A percentile compares a stretch with the other conserved stretches of the same genome.
Conservation (phyloP, 2,329 filamentous ascomycete species). For the Aspergillus tubingensis region DNA sequence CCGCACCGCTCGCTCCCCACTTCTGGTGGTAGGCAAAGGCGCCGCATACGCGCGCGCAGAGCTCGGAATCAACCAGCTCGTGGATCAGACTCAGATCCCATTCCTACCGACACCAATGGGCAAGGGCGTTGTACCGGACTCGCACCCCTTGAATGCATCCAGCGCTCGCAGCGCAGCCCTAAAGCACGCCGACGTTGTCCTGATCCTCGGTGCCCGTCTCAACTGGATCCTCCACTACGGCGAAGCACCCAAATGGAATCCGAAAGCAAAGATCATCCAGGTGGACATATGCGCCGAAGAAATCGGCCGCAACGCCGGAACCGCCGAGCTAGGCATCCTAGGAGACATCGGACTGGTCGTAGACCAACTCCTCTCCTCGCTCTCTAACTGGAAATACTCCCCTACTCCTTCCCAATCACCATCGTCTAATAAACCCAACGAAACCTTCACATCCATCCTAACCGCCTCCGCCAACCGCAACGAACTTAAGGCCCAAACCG, state of each 20-base stretch:
- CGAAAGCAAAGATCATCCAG: slow-evolving; percentile 55
- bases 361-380: slow-evolving; percentile 46
- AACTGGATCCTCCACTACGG: slow-evolving; percentile 64
- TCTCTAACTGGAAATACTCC: slow-evolving; percentile 50
- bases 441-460: slow-evolving; percentile 33
- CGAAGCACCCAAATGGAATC: slow-evolving; percentile 56
- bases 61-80: slow-evolving; percentile 45
- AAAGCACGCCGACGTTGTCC: slow-evolving; percentile 56
- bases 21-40: slow-evolving; percentile 59
- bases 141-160: slow-evolving; percentile 54
- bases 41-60: slow-evolving; percentile 58
- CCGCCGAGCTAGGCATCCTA: slow-evolving; percentile 52
- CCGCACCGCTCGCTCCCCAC: slow-evolving; percentile 51
- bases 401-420: slow-evolving; percentile 25
- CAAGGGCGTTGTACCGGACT: slow-evolving; percentile 59
- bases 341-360: slow-evolving; percentile 56
- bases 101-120: slow-evolving; percentile 63
- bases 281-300: slow-evolving; percentile 58
- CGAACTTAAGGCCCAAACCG: slow-evolving; percentile 46
- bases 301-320: slow-evolving; percentile 54
- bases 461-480: slow-evolving; percentile 47
- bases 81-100: slow-evolving; percentile 53
- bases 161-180: slow-evolving; percentile 57
- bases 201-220: slow-evolving; percentile 56
- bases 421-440: background rate